Evolutionary conservation across 140 eudicot species (phyloP), one percentile per base, ranked within the genome.

Genomic region (Flaveria floridana): DNA sequence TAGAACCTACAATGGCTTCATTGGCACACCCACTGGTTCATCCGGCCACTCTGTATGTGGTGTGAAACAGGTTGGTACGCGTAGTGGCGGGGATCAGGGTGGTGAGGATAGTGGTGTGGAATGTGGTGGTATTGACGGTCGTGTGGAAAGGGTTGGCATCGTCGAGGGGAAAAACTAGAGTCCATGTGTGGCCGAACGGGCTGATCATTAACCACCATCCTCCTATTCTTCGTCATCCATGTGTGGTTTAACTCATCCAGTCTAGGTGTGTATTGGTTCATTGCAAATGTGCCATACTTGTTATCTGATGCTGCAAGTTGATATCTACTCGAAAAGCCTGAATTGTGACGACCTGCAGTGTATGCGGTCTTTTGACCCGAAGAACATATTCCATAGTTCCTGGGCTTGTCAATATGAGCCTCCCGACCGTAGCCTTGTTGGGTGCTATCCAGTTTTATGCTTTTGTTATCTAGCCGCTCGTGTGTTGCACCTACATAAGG

Each of bases 161-260:
- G 79, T 5, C 44, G 62, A 52, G 44, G 65, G 30, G 46, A 75
- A 42, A 71, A 72, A 37, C 75, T 68, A 44, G 30, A 48, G 21
- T 57, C 57, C 10, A 19, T 57, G 26, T 1, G 53, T 6, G 37
- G 41, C 53, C 15, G 56, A 18, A 51, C 0, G 14, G 50, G 47
- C n/a, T 14, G 37, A 61, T 59, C 65, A 59, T 68, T 44, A 48
- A 51, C 21, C 64, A 47, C 3, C 64, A 5, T 53, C 26, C 10
- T 2, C 48, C 63, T 47, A 14, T 47, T 68, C 21, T 70, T 34
- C 41, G 8, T 16, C 48, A 52, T 71, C 65, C 75, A 25, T 52
- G 46, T 71, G 75, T 55, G 51, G 50, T 55, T 28, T 55, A 28
- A 52, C 65, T 71, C 65, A 41, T 67, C 72, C 18, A 67, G 34